Base-by-base conservation (phyloP, 2,329 filamentous ascomycete species). In the Neoscytalidium dimidiatum region DNA sequence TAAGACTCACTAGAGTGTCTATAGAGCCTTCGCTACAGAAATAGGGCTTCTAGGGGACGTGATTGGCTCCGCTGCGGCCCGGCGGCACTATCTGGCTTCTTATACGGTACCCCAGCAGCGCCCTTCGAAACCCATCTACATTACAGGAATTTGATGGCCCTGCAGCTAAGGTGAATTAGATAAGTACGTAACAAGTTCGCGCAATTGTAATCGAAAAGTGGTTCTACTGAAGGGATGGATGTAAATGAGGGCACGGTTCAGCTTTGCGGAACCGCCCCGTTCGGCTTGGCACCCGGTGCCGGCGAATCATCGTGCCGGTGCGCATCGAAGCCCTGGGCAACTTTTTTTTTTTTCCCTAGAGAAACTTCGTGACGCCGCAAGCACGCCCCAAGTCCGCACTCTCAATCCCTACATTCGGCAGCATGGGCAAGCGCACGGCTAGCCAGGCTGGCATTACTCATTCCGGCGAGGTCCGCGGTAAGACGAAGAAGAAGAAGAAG, bases 351-450 rank as follows among this genome's bases (percentile, higher is more conserved):
- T 60, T 60, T 60, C 33, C 23, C 11, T n/a, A 21, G 41, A 19
- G 56, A 60, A 60, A 33, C 56, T 60, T 60, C 9, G 53, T 23
- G 19, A 3, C 56, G 41, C 28, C 28, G 9, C 3, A 17, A 17
- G 33, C 35, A 26, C 21, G 28, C 28, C 41, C 26, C 41, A 35
- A 26, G 8, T 33, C n/a, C 29, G n/a, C 29, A 33, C 11, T 19
- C 38, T 46, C 56, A 28, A 29, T n/a, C 43, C 13, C 43, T 21
- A 11, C 28, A n/a, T 33, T 35, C 28, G 38, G 19, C 41, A 60
- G 46, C 5, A 60, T 60, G 56, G 35, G 56, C n/a, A 60, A 60
- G 28, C 56, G 56, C 28, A 60, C 56, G 38, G 56, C 56, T 28
- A 46, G 38, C 56, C 35, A 60, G 17, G 56, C 56, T 43, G 56